Conservation (phyloP, 1,139 yeast species). For the Pichia sp. region DNA sequence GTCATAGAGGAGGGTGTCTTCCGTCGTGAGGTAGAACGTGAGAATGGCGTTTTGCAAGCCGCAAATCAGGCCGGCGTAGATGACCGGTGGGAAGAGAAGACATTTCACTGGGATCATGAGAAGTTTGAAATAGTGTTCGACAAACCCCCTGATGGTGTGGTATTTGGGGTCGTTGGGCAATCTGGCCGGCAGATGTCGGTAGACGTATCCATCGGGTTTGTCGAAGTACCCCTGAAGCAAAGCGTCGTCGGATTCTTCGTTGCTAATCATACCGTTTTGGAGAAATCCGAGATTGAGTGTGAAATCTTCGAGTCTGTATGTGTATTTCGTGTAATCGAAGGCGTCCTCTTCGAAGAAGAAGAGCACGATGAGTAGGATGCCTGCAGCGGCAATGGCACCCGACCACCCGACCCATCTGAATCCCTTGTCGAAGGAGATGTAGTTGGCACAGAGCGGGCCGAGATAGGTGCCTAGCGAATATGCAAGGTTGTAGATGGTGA, state of each 20-base stretch:
- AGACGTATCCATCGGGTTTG: conserved; percentile 29
- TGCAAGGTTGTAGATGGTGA: conserved; percentile 40
- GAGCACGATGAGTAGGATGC: conserved; percentile 49
- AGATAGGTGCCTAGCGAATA: conserved; percentile 40
- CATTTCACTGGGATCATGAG: conserved; percentile 34
- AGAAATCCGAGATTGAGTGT: conserved; percentile 23
- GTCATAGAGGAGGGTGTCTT: conserved; percentile 37
- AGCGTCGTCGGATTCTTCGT: conserved; percentile 22
- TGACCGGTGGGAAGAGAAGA: conserved; percentile 38
- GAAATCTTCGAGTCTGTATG: conserved; percentile 37
- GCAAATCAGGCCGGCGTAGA: conserved; percentile 39
- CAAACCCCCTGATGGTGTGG: conserved; percentile 26
- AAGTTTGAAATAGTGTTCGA: conserved; percentile 34
- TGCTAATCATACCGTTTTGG: conserved; percentile 25
- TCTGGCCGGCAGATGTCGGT: conserved; percentile 32
- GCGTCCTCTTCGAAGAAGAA: conserved; percentile 72
- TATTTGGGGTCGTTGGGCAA: conserved; percentile 22
- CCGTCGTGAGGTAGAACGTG: conserved; percentile 41
- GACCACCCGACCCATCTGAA: conserved; percentile 46
- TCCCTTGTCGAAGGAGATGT: conserved; percentile 26
- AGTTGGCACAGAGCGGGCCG: conserved; percentile 40
- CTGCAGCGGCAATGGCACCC: conserved; percentile 70
- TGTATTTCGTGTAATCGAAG: conserved; percentile 57
- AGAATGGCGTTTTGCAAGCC: conserved; percentile 41
- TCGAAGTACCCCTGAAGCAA: conserved; percentile 31